Evolutionary conservation across 2,329 filamentous ascomycete species (phyloP).

Genomic region (Shiraia sp.): DNA sequence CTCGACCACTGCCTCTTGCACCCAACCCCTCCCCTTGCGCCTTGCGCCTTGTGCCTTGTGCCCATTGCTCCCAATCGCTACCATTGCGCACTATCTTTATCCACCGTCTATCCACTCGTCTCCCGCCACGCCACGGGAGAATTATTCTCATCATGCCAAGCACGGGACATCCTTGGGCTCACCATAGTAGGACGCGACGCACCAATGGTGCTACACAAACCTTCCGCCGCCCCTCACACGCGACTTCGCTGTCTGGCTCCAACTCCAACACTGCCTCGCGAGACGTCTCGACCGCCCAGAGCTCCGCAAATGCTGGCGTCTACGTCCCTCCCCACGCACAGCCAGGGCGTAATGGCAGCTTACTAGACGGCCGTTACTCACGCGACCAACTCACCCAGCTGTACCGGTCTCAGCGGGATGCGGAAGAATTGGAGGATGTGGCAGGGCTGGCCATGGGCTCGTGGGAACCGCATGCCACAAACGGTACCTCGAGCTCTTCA

Average conservation of each 20-base stretch:
- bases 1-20: too few relatives aligned
- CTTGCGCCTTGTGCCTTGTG: conserved; percentile 10
- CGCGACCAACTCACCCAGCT: conserved; percentile 79
- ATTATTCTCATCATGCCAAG: conserved; percentile 14
- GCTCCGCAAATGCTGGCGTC: conserved; percentile 50
- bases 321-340: conserved; percentile 67
- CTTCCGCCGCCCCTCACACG: conserved; percentile 66
- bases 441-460: conserved; percentile 71
- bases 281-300: conserved; percentile 28
- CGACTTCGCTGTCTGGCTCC: conserved; percentile 55
- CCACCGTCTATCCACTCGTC: conserved; percentile 2
- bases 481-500: conserved; percentile 59
- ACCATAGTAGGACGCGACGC: too few relatives aligned
- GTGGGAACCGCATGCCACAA: conserved; percentile 77
- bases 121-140: too few relatives aligned
- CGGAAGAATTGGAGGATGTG: conserved; percentile 61
- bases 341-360: conserved; percentile 61
- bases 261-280: conserved; percentile 39
- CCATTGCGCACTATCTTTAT: conserved; percentile 11
- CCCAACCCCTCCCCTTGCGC: conserved; percentile 1
- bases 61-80: conserved; percentile 17
- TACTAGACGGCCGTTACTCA: conserved; percentile 67
- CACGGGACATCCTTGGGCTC: conserved; percentile 52
- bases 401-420: conserved; percentile 63
- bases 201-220: conserved; percentile 69